phyloP scores from a whole-genome alignment of 169 alveolate species.

The Hammondia hammondi region DNA sequence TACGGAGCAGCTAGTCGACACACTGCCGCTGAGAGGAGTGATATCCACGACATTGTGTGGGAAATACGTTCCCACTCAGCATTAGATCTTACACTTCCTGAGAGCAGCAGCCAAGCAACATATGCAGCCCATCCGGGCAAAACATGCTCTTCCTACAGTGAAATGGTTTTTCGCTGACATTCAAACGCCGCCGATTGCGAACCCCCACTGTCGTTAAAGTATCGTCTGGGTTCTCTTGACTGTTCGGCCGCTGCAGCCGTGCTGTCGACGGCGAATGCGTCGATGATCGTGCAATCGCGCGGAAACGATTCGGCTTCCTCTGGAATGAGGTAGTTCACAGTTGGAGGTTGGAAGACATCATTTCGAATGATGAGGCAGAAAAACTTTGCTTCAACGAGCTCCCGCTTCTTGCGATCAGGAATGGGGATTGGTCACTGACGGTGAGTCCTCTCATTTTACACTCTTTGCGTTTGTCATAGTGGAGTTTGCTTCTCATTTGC shows the following conservation, averaged over 20 bases:
- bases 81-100: neutral
- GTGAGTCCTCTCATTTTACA: neutral
- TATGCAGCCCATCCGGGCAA: too few relatives aligned
- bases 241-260: neutral
- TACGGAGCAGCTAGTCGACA: too few relatives aligned
- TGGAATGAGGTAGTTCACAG: slow-evolving; percentile 68
- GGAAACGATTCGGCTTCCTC: slow-evolving; percentile 61
- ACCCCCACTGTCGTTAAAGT: neutral
- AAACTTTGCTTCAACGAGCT: slow-evolving; percentile 63
- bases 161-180: too few relatives aligned
- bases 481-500: too few relatives aligned
- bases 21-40: too few relatives aligned
- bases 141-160: too few relatives aligned
- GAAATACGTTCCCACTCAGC: too few relatives aligned
- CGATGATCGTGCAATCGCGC: slow-evolving; percentile 29
- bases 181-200: too few relatives aligned
- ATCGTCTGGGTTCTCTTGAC: neutral
- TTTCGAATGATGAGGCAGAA: slow-evolving; percentile 43
- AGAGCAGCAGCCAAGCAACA: neutral
- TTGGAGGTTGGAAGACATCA: slow-evolving; percentile 67
- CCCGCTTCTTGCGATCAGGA: neutral
- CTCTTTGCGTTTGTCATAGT: too few relatives aligned
- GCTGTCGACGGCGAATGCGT: neutral
- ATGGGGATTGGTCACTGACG: slow-evolving; percentile 24
- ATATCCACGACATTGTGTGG: too few relatives aligned